Base-by-base conservation (phyloP, 208 protist species). In the Tritrichomonas musculus region DNA sequence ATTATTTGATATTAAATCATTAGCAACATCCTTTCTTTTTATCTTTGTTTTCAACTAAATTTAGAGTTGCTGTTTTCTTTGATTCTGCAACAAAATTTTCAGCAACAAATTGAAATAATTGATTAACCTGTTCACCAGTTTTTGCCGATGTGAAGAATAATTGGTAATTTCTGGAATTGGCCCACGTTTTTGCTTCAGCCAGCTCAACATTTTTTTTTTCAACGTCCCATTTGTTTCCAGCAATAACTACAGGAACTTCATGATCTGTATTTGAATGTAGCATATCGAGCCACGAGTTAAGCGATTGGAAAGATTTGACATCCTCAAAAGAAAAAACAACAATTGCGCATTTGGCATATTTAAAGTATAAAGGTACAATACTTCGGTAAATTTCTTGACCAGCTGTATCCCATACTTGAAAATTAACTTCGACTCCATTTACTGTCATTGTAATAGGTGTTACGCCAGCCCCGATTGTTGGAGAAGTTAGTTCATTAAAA, bases 91-190 rank as follows among this genome's bases (percentile, higher is more conserved):
- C 33, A 8, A 13, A 75, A 44, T 11, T 36, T 44, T 27, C 41
- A 5, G 69, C 69, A 44, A 82, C 41, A 82, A n/a, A 20, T 82
- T 82, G 73, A 36, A 53, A 47, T 20, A 82, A 47, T 22, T n/a
- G 30, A 53, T 49, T 41, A 50, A 36, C 41, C 47, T 82, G 47
- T 53, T 82, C n/a, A 4, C 73, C 73, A n/a, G 73, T 82, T 30
- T 82, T 82, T 50, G 73, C 73, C 30, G 73, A 82, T 33, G 73
- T 82, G 8, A 82, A 82, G 69, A 75, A 75, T 44, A 75, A 44
- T 44, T 27, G 22, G n/a, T 36, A 75, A 25, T 17, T 17, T 13
- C 41, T 13, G 14, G 33, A 44, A 44, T 75, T 75, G 3, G 69
- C 69, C 69, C 69, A 75, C 17, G 33, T 75, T 41, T n/a, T 75